Base-by-base conservation (phyloP, 2,329 filamentous ascomycete genomes). In the Capronia coronata region DNA sequence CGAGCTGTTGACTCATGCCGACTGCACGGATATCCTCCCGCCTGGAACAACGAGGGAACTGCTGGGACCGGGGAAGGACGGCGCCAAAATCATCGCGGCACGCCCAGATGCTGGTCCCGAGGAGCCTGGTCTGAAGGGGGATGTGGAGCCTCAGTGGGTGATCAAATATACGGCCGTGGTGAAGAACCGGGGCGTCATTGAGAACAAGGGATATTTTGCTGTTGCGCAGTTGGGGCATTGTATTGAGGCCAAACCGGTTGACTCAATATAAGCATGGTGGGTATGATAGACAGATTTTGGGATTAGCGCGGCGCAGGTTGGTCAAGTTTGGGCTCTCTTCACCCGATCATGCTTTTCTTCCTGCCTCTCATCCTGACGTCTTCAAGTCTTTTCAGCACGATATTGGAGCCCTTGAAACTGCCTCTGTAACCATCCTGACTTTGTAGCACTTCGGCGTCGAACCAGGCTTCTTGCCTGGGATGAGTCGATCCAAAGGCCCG, bases 161-260 rank as follows among this genome's bases (percentile, higher is more conserved):
- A 84, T 91, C 59, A 94, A 97, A 66, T 98, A 98, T 66, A 96
- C 91, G 30, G 93, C 93, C 1, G 91, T 97, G 51, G 87, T 97
- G 34, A 86, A 86, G 67, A 86, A 97, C 65, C 77, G 93, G 46
- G 93, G 93, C 11, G 93, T 98, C 7, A 91, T 98, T 58, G 93
- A 98, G 74, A 95, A 93, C 65, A 98, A 97, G 74, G 93, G 93
- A 6, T 97, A 96, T 68, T 96, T 96, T 73, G 91, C 91, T 1
- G 81, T 83, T 16, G 91, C 90, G 2, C 83, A 88, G 64, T 68
- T 93, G 57, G 71, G 73, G 40, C 72, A 74, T 48, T 71, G 69
- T 57, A 65, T 71, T 45, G 59, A 62, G 43, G 59, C 55, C 53
- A 60, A 52, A 37, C 41, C 46, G 2, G 42, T 22, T 19, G 34